Evolutionary conservation across 2,329 filamentous ascomycete species (phyloP), one percentile per base, ranked within the genome.

Genomic region (Lachnellula willkommii): DNA sequence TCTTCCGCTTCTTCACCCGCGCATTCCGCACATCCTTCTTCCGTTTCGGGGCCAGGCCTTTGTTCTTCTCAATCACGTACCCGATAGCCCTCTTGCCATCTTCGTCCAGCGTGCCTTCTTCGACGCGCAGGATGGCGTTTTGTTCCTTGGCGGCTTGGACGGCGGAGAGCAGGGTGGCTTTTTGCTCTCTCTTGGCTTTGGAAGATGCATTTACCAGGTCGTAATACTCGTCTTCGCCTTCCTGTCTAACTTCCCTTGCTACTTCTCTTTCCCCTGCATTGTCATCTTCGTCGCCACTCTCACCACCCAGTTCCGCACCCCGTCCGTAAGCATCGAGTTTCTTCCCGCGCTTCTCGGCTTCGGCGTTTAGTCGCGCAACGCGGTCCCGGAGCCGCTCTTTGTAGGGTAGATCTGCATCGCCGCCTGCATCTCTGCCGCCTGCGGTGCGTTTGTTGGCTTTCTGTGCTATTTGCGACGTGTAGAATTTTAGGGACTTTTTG

Each of bases 51-150:
- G 90, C 86, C 60, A 99, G 76, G 35, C 94, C 94, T 81, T 96
- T 96, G 75, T 99, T 99, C 83, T 97, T 96, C 76, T 92, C 84
- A 69, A 99, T 99, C 64, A 86, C 83, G 74, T 96, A 97, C 17
- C 84, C 89, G 71, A 99, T 95, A 73, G 90, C 90, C 58, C 95
- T 80, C 76, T 96, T 95, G 58, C 92, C 93, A 66, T 96, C 91
- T 56, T 84, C 77, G 43, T 88, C 90, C 45, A 95, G 47, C 14
- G 40, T 72, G 66, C 81, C 79, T 68, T 89, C 87, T 58, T 83
- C 78, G 2, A 32, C 28, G 28, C 28, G 28, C 28, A 11, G 80
- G 28, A 78, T 75, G 12, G 88, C 88, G 3, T 79, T 78, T 46
- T 24, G 17, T 40, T 79, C 80, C 56, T 76, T 74, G 36, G 77